Percentiles rank a stretch among this genome's conserved stretches.
phyloP scores from a whole-genome alignment of 345 rosid species.

The Excoecaria cochinchinensis region DNA sequence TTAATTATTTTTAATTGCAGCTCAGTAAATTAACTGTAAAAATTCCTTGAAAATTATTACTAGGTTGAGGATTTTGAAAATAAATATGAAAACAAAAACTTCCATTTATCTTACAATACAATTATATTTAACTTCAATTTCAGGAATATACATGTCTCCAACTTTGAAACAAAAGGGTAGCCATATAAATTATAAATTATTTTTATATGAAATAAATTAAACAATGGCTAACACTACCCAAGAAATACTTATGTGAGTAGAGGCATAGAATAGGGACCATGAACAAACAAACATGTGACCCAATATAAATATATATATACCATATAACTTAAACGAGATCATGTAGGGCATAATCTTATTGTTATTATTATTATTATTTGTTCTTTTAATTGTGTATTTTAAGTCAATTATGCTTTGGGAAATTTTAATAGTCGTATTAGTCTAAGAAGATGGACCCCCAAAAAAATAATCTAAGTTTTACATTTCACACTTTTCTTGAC shows the following conservation, averaged over 20 bases:
- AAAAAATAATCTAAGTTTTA: not conserved
- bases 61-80: too few relatives aligned
- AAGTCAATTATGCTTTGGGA: slow-evolving; percentile 15
- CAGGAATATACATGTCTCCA: not conserved
- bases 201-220: not conserved
- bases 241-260: not conserved
- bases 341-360: slow-evolving; percentile 12
- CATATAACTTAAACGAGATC: not conserved
- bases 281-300: not conserved
- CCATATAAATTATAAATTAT: not conserved
- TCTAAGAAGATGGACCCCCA: slow-evolving; percentile 18
- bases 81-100: too few relatives aligned
- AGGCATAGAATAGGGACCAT: slow-evolving; percentile 18
- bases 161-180: not conserved
- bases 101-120: not conserved
- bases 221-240: too few relatives aligned
- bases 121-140: not conserved
- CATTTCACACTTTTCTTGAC: slow-evolving; percentile 7
- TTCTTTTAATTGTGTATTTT: not conserved
- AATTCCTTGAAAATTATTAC: not conserved
- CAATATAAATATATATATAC: not conserved
- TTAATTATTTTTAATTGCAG: too few relatives aligned
- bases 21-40: not conserved
- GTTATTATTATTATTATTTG: too few relatives aligned
- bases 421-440: slow-evolving; percentile 3